phyloP scores from a whole-genome alignment of 1,284 basidiomycete genomes.

The Sanguinoderma infundibulare region DNA sequence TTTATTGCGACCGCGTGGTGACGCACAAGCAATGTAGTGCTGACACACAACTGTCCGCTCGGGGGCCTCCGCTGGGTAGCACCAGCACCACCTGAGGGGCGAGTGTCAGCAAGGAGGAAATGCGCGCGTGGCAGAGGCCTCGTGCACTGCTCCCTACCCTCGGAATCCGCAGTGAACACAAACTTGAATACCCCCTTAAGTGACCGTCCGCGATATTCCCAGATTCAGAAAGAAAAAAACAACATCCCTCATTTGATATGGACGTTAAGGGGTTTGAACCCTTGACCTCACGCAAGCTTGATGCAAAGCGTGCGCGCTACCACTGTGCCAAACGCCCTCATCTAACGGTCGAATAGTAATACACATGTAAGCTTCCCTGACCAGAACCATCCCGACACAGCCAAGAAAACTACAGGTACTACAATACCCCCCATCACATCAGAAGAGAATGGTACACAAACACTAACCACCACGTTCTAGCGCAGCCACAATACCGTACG shows the following conservation, averaged over 20 bases:
- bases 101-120: not conserved
- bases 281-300: conserved; percentile 39
- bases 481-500: conserved; percentile 83
- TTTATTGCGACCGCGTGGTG: not conserved
- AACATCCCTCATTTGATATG: conserved; percentile 14
- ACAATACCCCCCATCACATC: not conserved
- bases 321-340: conserved; percentile 32
- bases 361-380: not conserved
- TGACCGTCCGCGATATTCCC: no score
- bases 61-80: not conserved
- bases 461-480: conserved; percentile 51
- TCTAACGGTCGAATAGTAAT: not conserved
- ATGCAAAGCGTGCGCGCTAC: conserved; percentile 42
- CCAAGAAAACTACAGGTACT: not conserved
- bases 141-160: no score
- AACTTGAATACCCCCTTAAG: no score
- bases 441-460: no score
- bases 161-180: no score
- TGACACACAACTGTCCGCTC: not conserved
- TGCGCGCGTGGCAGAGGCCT: no score
- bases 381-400: no score
- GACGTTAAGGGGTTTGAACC: conserved; percentile 39
- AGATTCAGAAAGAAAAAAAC: conserved; percentile 9
- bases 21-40: not conserved
- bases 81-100: not conserved